Conservation (phyloP, 257 asterid species). For the Euphrasia confusa region DNA sequence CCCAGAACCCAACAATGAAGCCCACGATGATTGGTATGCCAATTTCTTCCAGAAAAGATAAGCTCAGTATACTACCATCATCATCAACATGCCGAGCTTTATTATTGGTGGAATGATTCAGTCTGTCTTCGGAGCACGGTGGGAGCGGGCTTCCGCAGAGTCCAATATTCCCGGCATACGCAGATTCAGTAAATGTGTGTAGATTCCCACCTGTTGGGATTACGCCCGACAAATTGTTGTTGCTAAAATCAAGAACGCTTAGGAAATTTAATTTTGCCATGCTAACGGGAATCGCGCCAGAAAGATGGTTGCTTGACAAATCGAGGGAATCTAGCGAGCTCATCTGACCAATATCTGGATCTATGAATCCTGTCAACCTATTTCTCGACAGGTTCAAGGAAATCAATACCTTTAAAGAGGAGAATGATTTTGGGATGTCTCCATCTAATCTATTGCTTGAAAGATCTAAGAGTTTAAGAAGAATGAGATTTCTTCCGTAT, state of each 20-base stretch:
- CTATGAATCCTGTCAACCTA: conserved; percentile 24
- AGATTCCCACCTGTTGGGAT: conserved; percentile 34
- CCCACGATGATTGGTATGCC: conserved; percentile 21
- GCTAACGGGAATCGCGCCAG: conserved; percentile 30
- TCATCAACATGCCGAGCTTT: not conserved
- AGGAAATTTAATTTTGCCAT: conserved; percentile 18
- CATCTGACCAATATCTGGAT: conserved; percentile 32
- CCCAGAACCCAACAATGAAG: conserved; percentile 33
- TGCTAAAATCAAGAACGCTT: conserved; percentile 26
- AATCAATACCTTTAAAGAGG: conserved; percentile 12
- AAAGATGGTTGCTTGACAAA: conserved; percentile 30
- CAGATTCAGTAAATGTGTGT: conserved; percentile 29
- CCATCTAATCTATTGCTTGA: conserved; percentile 32
- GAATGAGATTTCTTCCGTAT: conserved; percentile 15
- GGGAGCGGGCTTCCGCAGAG: conserved; percentile 37
- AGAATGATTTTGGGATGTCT: conserved; percentile 19
- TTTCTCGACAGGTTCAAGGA: conserved; percentile 24
- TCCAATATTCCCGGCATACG: conserved; percentile 22
- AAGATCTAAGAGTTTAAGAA: conserved; percentile 32
- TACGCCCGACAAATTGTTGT: conserved; percentile 31
- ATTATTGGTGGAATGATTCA: not conserved
- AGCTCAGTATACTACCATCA: conserved; percentile 4
- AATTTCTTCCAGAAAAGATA: not conserved
- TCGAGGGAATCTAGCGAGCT: conserved; percentile 33
- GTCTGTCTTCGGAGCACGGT: conserved; percentile 20